Base-by-base conservation (phyloP, 768 basidiomycete genomes). In the Tricholoma terreum region DNA sequence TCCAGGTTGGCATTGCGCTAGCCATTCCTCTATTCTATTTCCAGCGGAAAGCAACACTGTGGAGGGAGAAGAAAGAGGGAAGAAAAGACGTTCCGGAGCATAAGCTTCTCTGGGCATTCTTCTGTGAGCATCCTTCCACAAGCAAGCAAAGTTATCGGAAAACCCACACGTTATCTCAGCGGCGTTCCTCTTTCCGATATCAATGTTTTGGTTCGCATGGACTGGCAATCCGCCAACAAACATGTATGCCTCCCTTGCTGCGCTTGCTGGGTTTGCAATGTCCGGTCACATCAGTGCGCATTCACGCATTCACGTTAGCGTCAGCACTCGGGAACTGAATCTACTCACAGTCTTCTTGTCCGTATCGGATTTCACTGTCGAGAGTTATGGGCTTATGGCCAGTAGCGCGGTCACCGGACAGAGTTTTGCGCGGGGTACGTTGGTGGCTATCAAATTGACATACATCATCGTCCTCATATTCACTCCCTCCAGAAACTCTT, bases 181-280 rank as follows among this genome's bases (percentile, higher is more conserved):
- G 7, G 65, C 65, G 1, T 19, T 63, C 17, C n/a, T 65, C 3
- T 65, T 65, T 27, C 65, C 65, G 0, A 52, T 65, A 30, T 65
- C 65, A 24, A 59, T 65, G 65, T 65, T 60, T 45, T 65, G 65
- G 65, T 63, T 65, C 50, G 65, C 65, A 21, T 65, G 65, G 65
- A 63, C 65, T 21, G 43, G 59, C 22, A 35, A 40, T 34, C 62
- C 65, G 12, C 56, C 62, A 14, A 54, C 61, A 49, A 65, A 38
- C 34, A 61, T 65, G 19, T 65, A 65, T 54, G 56, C 34, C 2
- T 65, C 65, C 9, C 61, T 65, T 27, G 60, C 57, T 10, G 65
- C 62, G 35, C 56, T 65, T 22, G 56, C 62, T 11, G 54, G 34
- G 6, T 65, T 65, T 34, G 62, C 60, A 11, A 63, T 63, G 21